phyloP scores from a whole-genome alignment of 805 yeast species.

The Candida namnaoensis region DNA sequence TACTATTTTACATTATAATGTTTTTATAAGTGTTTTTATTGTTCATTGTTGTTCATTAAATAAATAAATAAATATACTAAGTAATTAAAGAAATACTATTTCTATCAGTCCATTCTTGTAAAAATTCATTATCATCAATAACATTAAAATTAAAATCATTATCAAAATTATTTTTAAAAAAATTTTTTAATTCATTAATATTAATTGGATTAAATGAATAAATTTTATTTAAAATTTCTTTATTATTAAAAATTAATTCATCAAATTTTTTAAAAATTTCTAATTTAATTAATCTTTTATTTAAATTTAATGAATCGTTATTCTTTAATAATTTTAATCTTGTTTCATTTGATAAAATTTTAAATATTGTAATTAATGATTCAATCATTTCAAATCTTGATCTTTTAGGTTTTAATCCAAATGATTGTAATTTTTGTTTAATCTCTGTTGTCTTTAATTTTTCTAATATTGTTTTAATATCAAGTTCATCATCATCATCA shows the following conservation, averaged over 20 bases:
- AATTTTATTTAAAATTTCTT: conserved; percentile 9
- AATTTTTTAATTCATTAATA: conserved; percentile 1
- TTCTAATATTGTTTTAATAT: too few species aligned
- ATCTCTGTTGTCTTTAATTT: too few species aligned
- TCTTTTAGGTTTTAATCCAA: conserved; percentile 17
- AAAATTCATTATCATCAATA: too few species aligned
- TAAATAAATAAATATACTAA: too few species aligned
- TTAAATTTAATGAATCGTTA: conserved; percentile 8
- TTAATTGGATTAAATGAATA: conserved; percentile 16
- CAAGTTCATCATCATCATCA: not conserved
- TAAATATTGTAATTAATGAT: conserved; percentile 8
- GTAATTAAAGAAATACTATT: conserved; percentile 12
- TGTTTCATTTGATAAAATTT: conserved; percentile 10
- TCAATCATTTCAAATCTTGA: conserved; percentile 11
- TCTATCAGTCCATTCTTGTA: conserved; percentile 15
- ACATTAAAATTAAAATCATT: conserved; percentile 4
- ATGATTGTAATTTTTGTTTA: conserved; percentile 10
- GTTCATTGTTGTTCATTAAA: too few species aligned
- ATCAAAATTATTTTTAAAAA: conserved; percentile 1
- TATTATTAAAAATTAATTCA: conserved; percentile 3
- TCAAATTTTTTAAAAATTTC: conserved; percentile 13
- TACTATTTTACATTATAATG: too few species aligned
- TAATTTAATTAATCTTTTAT: conserved; percentile 11
- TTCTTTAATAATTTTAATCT: conserved; percentile 7
- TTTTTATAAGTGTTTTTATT: too few species aligned